Evolutionary conservation across 1,284 basidiomycete genomes (phyloP).

Genomic region (Neolentinus lepideus): DNA sequence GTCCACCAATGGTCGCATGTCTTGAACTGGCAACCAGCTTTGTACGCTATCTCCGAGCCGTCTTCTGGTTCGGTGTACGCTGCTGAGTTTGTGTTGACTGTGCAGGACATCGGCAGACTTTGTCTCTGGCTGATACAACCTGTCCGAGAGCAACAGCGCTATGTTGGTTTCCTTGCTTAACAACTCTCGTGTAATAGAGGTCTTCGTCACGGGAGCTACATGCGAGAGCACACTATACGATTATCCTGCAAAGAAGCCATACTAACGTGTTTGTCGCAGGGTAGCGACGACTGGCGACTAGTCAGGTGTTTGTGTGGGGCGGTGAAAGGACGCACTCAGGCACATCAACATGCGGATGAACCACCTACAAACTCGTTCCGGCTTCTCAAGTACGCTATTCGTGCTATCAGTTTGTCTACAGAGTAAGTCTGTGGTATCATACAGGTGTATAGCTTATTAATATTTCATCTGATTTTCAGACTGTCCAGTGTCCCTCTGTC

Average conservation of each 20-base stretch:
- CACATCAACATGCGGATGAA: slow-evolving; percentile 31
- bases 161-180: slow-evolving; percentile 44
- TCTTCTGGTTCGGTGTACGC: slow-evolving; percentile 39
- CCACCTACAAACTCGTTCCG: slow-evolving; percentile 45
- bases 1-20: slow-evolving; percentile 55
- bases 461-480: slow-evolving; percentile 27
- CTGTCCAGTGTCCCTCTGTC: slow-evolving; percentile 64
- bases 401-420: slow-evolving; percentile 54
- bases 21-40: slow-evolving; percentile 16
- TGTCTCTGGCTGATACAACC: slow-evolving; percentile 81
- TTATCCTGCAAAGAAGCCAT: slow-evolving; percentile 5
- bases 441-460: background rate
- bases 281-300: slow-evolving; percentile 54
- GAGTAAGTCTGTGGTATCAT: slow-evolving; percentile 40
- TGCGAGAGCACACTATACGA: slow-evolving; percentile 55
- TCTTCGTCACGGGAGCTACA: slow-evolving; percentile 78
- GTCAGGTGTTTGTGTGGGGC: slow-evolving; percentile 76
- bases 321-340: slow-evolving; percentile 62
- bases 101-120: slow-evolving; percentile 28
- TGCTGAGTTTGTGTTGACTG: slow-evolving; percentile 15
- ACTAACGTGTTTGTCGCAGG: slow-evolving; percentile 27
- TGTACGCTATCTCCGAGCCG: slow-evolving; percentile 33
- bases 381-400: slow-evolving; percentile 76
- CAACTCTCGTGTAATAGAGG: slow-evolving; percentile 74
- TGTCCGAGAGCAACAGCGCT: slow-evolving; percentile 63